Evolutionary conservation across 1,139 yeast species (phyloP), one percentile per base, ranked within the genome.

Genomic region (Pichia sp.): DNA sequence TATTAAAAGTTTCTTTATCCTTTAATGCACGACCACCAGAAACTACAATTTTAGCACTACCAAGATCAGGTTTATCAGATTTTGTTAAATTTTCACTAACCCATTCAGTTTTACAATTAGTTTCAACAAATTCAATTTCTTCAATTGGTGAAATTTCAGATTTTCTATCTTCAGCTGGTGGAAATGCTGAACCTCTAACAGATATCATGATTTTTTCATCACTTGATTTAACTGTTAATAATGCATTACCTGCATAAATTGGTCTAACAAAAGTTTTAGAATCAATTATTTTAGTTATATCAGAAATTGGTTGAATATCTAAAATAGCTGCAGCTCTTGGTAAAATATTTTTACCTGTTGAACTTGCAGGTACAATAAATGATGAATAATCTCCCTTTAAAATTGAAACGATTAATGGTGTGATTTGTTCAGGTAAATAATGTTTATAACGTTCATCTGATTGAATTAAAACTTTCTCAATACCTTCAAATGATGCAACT

Each of bases 11-110:
- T 59, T 84, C 96, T 64, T 86, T 89, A 61, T 79, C 81, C 65
- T 88, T 86, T 54, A 91, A 75, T 28, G 96, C 98, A 55, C 96
- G 79, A 35, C 98, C 98, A 34, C 98, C 98, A 21, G 95, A 69
- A 30, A 91, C 88, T 33, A 91, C 91, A 38, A 68, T 68, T 39
- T 74, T 62, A 5, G 98, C 96, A 30, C 94, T 76, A 9, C 84
- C 83, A 48, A 91, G 74, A 51, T 91, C 98, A 33, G 97, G 97
- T 60, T 96, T 81, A 56, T 84, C 95, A 38, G 86, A 78, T 49
- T 79, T 72, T 39, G 82, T 68, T 41, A 91, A 65, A 48, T 79
- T 75, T 62, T 85, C 94, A 38, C 83, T 72, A 20, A 82, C 79
- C 69, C 84, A 84, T 46, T 72, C 72, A 26, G 73, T 64, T 49